These are phyloP conservation scores for Chalciporus pseudorubinellus DNA, from an alignment of 768 basidiomycete genomes.

Conservation along the genomic window DNA sequence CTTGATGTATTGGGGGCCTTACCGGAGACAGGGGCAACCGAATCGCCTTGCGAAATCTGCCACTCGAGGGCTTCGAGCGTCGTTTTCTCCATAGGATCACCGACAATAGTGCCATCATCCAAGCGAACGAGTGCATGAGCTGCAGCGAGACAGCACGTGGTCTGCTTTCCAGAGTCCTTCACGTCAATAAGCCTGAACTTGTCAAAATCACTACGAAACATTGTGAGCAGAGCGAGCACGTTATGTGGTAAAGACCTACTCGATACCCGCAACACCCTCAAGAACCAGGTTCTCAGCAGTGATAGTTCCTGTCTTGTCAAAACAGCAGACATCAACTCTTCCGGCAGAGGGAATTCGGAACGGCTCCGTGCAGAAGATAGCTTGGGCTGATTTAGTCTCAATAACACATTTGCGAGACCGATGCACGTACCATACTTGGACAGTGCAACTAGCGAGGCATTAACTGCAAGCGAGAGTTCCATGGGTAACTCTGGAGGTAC, in stretches of 20 bases:
- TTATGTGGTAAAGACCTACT: conserved; percentile 50
- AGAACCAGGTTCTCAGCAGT: conserved; percentile 94
- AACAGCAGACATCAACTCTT: conserved; percentile 96
- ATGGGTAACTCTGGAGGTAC: conserved; percentile 98
- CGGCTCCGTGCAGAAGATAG: conserved; percentile 98
- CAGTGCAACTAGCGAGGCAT: conserved; percentile 88
- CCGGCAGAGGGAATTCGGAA: conserved; percentile 97
- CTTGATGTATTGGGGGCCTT: conserved; percentile 55
- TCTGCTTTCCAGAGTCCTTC: conserved; percentile 71
- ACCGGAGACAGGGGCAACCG: conserved; percentile 54
- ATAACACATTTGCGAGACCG: not conserved
- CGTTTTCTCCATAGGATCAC: conserved; percentile 99
- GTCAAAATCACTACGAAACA: conserved; percentile 61
- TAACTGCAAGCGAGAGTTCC: conserved; percentile 96
- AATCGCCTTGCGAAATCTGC: conserved; percentile 75
- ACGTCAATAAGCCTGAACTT: conserved; percentile 72
- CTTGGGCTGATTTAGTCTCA: conserved; percentile 38
- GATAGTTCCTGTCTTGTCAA: conserved; percentile 99
- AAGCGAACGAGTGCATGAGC: conserved; percentile 94
- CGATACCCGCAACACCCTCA: conserved; percentile 88
- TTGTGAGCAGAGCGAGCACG: not conserved
- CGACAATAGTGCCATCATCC: conserved; percentile 91
- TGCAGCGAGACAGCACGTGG: conserved; percentile 84
- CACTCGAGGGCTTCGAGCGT: conserved; percentile 90
- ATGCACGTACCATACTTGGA: conserved; percentile 78